Conservation (phyloP, 495 filamentous ascomycete genomes). For the Trichoderma virens region DNA sequence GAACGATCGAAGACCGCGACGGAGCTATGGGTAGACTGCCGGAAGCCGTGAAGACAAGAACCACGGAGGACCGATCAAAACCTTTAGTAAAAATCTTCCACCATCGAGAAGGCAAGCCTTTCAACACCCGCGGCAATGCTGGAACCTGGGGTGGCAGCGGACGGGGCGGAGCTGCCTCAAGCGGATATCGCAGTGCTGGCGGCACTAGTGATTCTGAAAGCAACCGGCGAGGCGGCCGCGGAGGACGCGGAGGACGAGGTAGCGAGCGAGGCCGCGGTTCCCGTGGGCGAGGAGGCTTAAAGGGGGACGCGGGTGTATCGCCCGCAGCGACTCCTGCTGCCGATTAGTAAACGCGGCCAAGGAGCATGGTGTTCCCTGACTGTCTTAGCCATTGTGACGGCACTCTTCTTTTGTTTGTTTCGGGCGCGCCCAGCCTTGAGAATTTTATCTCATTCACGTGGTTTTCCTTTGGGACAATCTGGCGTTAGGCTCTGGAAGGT, state of each 20-base stretch:
- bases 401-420: not conserved
- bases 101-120: constrained; percentile 45
- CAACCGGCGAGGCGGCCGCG: constrained; percentile 56
- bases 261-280: constrained; percentile 44
- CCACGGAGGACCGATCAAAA: constrained; percentile 57
- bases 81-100: constrained; percentile 76
- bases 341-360: not conserved
- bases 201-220: constrained; percentile 77
- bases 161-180: constrained; percentile 43
- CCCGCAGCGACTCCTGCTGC: constrained; percentile 27
- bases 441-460: not conserved
- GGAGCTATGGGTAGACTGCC: constrained; percentile 64
- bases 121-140: constrained; percentile 50
- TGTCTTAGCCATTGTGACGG: not conserved
- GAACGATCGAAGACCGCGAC: constrained; percentile 66
- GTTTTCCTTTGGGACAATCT: not conserved
- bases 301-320: constrained; percentile 42
- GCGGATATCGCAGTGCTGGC: constrained; percentile 66
- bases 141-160: constrained; percentile 71
- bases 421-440: not conserved
- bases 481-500: constrained; percentile 3
- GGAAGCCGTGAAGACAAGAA: constrained; percentile 61
- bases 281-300: constrained; percentile 51
- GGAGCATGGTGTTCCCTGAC: not conserved
- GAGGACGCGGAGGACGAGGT: constrained; percentile 48